Evolutionary conservation across 345 rosid species (phyloP), one percentile per base, ranked within the genome.

Genomic region (Camelina hispida): DNA sequence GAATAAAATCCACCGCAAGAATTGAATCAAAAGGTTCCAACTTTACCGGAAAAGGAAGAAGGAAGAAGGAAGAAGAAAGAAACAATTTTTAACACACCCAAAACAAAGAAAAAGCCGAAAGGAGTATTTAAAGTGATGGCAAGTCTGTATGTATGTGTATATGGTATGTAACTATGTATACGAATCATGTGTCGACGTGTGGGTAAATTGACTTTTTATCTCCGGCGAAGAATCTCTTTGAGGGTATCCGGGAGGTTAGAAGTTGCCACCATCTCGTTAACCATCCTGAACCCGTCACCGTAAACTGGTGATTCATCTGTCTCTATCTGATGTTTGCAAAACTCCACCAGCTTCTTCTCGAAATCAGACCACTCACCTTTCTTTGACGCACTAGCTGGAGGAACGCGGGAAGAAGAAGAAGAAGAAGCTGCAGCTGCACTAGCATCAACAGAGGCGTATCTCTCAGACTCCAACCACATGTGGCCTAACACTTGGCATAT

Each of bases 401-500:
- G 65, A 55, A 18, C 22, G 9, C 15, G 18, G 48, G 58, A 35
- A 4, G 65, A 78, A 43, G 94, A 51, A 23, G 76, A 77, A 23
- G 94, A 15, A 17, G 64, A 32, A 1, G 70, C 6, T 53, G 64
- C 20, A 42, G 8, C 73, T 23, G 6, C 46, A 10, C 20, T 14
- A 0, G 46, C 32, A 50, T 67, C 68, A 35, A 0, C 56, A n/a
- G 63, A 0, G 25, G 64, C 48, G 58, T 72, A 78, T 6, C 83
- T 88, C 84, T 90, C 82, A 0, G 86, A 66, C 40, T 85, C 88
- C 56, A 95, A 78, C 99, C 99, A 95, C 96, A 87, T 82, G 83
- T 92, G 94, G 18, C 89, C 98, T 35, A 95, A 32, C 62, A 95
- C 96, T 82, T 92, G 99, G 66, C 99, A 95, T 70, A 95, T 81